Evolutionary conservation across 768 basidiomycete genomes (phyloP), one percentile per base, ranked within the genome.

Genomic region (Myochromella boudieri): DNA sequence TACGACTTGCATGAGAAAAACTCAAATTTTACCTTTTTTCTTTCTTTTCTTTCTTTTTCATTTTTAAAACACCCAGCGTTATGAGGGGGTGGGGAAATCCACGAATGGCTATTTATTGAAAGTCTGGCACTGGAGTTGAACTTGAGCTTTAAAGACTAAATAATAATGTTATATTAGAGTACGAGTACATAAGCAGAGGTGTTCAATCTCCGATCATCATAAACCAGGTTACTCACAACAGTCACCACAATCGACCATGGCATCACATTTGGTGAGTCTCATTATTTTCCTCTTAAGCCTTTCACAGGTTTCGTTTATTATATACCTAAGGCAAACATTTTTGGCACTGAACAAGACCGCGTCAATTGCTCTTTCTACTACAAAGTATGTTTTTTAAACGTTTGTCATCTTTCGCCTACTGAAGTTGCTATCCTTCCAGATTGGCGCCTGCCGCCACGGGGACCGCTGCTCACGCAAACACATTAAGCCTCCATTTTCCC

Each of bases 291-390:
- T 3, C 17, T 25, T 15, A 25, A 27, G 17, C 20, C 44, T 17
- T 36, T 5, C 20, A 26, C 12, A 38, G 15, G 15, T 28, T 18
- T 28, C 15, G 14, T 28, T 40, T 26, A 9, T 31, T 36, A 37
- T 18, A 31, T 46, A 6, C 15, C 17, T 54, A 49, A 95, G 85
- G 93, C 94, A 51, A 94, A 95, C 52, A 97, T 97, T 65, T 97
- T 95, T 59, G 91, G 91, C 55, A 94, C 91, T 52, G 90, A 92
- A 67, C 90, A 91, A 67, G 89, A 91, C 64, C 86, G 95, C 58
- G 95, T 99, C 53, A 99, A 99, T 65, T 99, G 95, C 64, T 97
- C 95, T 1, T 98, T 99, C 74, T 98, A 97, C 71, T 94, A 95
- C 75, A 95, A 95, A 73, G 89, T 89, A 52, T 26, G 80, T 65